A percentile compares a stretch with the other conserved stretches of the same genome.
Conservation (phyloP, 169 alveolate genomes). For the Besnoitia besnoiti region DNA sequence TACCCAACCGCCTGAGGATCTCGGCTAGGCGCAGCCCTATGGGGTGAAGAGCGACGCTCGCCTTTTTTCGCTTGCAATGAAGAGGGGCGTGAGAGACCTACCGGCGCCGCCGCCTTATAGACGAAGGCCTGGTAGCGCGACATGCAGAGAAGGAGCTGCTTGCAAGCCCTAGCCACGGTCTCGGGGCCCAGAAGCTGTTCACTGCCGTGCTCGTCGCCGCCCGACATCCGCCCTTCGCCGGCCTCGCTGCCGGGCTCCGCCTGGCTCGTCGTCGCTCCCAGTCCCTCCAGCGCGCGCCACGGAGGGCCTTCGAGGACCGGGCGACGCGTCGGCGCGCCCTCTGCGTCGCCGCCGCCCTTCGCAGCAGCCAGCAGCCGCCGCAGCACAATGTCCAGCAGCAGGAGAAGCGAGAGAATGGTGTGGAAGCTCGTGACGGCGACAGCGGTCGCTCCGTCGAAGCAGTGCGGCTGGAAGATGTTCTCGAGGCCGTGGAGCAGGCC, state of each 20-base stretch:
- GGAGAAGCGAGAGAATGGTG: background rate
- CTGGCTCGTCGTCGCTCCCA: background rate
- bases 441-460: background rate
- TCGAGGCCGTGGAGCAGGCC: slow-evolving; percentile 21
- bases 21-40: too few species aligned
- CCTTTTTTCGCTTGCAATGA: too few species aligned
- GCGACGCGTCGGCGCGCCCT: background rate
- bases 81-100: too few species aligned
- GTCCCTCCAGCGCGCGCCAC: background rate
- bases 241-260: too few species aligned
- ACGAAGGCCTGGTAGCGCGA: slow-evolving; percentile 37
- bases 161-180: background rate
- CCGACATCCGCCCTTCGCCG: background rate
- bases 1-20: too few species aligned
- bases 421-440: slow-evolving; percentile 8
- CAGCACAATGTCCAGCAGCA: background rate
- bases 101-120: slow-evolving; percentile 14
- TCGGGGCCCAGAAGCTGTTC: background rate
- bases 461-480: background rate
- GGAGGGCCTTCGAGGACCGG: background rate
- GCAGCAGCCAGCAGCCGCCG: background rate
- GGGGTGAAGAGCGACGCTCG: too few species aligned
- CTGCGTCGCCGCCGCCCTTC: background rate
- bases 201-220: background rate
- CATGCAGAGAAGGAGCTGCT: slow-evolving; percentile 41